Conservation (phyloP, 768 basidiomycete species). For the Russula vinacea region DNA sequence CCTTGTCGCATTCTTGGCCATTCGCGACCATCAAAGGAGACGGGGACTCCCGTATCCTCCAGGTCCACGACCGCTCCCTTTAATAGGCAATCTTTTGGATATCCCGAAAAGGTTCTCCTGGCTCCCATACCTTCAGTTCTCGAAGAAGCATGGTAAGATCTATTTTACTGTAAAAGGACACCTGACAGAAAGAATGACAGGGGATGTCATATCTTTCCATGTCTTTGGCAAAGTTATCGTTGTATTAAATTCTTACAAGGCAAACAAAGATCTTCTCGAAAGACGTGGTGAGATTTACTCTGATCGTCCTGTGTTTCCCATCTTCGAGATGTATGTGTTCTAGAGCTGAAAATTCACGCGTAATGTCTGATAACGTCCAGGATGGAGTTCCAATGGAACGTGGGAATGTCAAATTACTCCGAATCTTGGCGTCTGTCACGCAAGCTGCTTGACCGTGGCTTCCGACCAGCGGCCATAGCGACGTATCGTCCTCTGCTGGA, state of each 20-base stretch:
- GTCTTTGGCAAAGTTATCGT: constrained; percentile 48
- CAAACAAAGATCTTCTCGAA: constrained; percentile 49
- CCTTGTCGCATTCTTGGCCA: neutral
- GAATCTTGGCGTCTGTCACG: constrained; percentile 12
- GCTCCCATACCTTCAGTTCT: constrained; percentile 4
- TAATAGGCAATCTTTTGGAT: constrained; percentile 18
- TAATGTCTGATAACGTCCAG: neutral
- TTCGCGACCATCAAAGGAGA: constrained; percentile 9
- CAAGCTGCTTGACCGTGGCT: constrained; percentile 11
- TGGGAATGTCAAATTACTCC: neutral
- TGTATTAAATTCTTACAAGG: constrained; percentile 47
- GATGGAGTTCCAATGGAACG: constrained; percentile 6
- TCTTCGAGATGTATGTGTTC: constrained; percentile 18
- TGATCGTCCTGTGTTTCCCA: neutral
- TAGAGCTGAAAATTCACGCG: neutral
- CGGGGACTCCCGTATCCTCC: constrained; percentile 12
- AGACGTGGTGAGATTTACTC: constrained; percentile 43
- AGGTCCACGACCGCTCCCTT: constrained; percentile 15
- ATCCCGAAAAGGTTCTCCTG: constrained; percentile 16
- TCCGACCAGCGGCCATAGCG: neutral
- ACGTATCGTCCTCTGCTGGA: constrained; percentile 9
- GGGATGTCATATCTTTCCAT: constrained; percentile 28
- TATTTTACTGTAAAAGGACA: neutral
- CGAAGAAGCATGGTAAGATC: neutral
- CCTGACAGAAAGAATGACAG: neutral